A percentile compares a stretch with the other conserved stretches of the same genome.
Conservation (phyloP, 352 stramenopile genomes). For the Phytophthora rubi region DNA sequence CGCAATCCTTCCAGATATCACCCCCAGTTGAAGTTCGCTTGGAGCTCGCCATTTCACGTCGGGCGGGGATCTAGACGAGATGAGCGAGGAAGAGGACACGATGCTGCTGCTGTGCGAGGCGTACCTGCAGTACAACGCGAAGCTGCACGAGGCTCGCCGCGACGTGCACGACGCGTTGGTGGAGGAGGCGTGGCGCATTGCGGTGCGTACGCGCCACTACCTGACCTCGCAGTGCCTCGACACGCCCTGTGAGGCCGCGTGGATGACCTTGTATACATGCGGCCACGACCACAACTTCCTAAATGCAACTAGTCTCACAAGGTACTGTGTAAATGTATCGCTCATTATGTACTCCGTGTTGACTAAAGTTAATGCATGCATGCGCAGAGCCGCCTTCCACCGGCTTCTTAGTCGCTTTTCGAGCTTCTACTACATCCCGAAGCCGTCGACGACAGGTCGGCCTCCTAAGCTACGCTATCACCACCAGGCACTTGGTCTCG, state of each 20-base stretch:
- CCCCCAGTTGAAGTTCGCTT: background rate
- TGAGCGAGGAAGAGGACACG: background rate
- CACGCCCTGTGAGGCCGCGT: too few species aligned
- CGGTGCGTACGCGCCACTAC: background rate
- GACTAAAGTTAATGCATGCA: background rate
- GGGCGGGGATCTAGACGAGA: background rate
- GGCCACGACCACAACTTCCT: too few species aligned
- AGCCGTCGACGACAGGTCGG: background rate
- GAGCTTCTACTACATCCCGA: background rate
- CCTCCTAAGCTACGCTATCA: slow-evolving; percentile 1
- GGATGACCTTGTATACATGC: too few species aligned
- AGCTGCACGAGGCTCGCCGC: background rate
- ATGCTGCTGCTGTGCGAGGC: background rate
- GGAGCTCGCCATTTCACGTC: background rate
- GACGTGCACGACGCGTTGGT: background rate
- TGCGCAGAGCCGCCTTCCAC: background rate
- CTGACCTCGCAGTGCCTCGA: too few species aligned
- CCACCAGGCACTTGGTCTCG: background rate
- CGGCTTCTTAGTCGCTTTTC: background rate
- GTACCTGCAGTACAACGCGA: background rate
- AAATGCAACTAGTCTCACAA: too few species aligned
- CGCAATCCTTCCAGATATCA: background rate
- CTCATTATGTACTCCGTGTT: background rate
- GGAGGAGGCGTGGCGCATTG: slow-evolving; percentile 1
- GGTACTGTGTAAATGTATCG: too few species aligned